Evolutionary conservation across 495 filamentous ascomycete genomes (phyloP).

Genomic region (Niebla homalea): DNA sequence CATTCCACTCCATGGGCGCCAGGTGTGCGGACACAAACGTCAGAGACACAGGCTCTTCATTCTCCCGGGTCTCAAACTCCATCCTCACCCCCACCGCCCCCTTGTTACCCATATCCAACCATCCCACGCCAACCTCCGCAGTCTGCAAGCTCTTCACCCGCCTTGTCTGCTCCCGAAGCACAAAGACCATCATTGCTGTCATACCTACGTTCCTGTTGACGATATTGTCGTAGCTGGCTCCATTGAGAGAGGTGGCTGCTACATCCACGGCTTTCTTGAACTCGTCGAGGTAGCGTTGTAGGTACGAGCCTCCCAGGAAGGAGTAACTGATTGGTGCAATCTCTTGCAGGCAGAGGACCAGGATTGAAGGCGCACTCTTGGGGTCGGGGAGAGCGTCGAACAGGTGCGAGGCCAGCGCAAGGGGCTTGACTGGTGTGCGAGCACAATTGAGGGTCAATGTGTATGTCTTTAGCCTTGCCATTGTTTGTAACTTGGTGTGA

Average conservation of each 20-base stretch:
- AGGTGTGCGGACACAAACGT: conserved; percentile 85
- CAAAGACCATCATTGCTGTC: conserved; percentile 79
- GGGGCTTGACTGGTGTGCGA: conserved; percentile 46
- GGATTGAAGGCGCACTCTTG: conserved; percentile 51
- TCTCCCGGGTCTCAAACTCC: conserved; percentile 30
- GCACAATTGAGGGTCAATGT: conserved; percentile 88
- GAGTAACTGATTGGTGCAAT: conserved; percentile 70
- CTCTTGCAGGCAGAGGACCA: conserved; percentile 77
- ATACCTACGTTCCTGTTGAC: conserved; percentile 64
- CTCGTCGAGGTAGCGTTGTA: conserved; percentile 60
- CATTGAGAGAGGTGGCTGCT: conserved; percentile 35
- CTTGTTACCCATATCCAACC: conserved; percentile 86
- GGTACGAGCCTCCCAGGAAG: conserved; percentile 72
- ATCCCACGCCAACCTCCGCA: conserved; percentile 67
- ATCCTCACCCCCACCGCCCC: conserved; percentile 73
- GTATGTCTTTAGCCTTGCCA: conserved; percentile 32
- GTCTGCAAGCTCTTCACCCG: conserved; percentile 47
- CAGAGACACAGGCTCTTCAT: conserved; percentile 40
- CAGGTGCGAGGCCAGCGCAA: conserved; percentile 55
- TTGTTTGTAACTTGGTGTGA: no score
- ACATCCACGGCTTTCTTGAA: conserved; percentile 55
- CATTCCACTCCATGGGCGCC: conserved; percentile 65
- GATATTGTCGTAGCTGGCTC: conserved; percentile 35
- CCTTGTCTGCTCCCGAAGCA: conserved; percentile 37
- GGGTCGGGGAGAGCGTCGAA: conserved; percentile 51